A percentile compares a stretch with the other conserved stretches of the same genome.
These are phyloP conservation scores for Gnomoniopsis smithogilvyi DNA, from an alignment of 2,329 filamentous ascomycete genomes.

Conservation along the genomic window DNA sequence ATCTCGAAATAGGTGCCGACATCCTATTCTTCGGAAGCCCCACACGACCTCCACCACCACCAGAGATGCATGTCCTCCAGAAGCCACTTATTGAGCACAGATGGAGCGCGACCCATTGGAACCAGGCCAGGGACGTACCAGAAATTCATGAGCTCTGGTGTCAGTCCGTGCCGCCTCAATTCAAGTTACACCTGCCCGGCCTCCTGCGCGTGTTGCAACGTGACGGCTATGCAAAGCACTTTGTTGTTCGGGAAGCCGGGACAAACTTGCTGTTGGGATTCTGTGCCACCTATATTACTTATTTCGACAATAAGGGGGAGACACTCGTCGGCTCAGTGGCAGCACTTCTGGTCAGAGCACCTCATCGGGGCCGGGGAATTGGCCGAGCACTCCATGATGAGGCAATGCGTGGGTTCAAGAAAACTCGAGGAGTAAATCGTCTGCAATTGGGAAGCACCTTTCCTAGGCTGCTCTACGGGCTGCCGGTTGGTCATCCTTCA, in stretches of 20 bases:
- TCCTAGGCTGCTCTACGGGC: conserved; percentile 54
- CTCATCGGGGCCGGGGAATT: conserved; percentile 46
- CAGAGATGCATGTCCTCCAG: conserved; percentile 23
- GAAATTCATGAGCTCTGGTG: conserved; percentile 46
- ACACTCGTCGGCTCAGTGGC: conserved; percentile 55
- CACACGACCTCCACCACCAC: conserved; percentile 22
- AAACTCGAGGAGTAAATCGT: conserved; percentile 48
- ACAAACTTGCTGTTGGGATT: conserved; percentile 49
- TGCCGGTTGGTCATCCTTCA: conserved; percentile 39
- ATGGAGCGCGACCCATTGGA: conserved; percentile 42
- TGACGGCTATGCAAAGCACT: conserved; percentile 56
- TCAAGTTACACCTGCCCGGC: conserved; percentile 39
- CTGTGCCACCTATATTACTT: conserved; percentile 59
- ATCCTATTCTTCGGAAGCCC: conserved; percentile 39
- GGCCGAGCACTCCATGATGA: conserved; percentile 51
- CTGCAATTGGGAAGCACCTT: conserved; percentile 58
- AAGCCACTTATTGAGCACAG: conserved; percentile 29
- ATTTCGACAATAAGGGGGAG: conserved; percentile 49
- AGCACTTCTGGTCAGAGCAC: conserved; percentile 47
- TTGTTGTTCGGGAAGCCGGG: conserved; percentile 48
- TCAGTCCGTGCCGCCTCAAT: conserved; percentile 40
- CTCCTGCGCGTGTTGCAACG: conserved; percentile 48
- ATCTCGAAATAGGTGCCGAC: conserved; percentile 48
- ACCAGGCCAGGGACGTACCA: conserved; percentile 35
- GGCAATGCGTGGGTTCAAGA: conserved; percentile 45